Evolutionary conservation across 192 early-diverging fungal genomes (phyloP), one percentile per base, ranked within the genome.

Genomic region (Spizellomyces sp.): DNA sequence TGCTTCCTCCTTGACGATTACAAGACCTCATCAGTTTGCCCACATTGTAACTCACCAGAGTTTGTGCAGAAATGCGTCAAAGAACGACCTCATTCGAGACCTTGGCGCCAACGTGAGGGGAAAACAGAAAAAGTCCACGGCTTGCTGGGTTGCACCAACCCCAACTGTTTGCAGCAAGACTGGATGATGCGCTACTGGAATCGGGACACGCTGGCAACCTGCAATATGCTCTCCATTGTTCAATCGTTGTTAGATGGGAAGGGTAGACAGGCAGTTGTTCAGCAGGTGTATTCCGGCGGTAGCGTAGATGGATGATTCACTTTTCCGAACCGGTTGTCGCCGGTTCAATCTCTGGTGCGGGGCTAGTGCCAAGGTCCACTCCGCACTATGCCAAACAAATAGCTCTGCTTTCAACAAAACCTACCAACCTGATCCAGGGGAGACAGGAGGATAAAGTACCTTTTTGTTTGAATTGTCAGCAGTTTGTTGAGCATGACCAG

Each of bases 1-100:
- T 69, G 71, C 46, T 69, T 69, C 45, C 48, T 73, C 10, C 9
- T 69, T 14, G 71, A 73, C 58, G 71, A 73, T n/a, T 73, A 58
- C 64, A 17, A 45, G 12, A 73, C 67, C 15, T 73, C 71, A 17
- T 71, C 67, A 6, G 17, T 45, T n/a, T 73, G 71, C 44, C n/a
- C 21, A 10, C 14, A 6, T 14, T 71, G 70, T 47, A 43, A 69
- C n/a, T n/a, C n/a, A 54, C 14, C 27, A 42, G 57, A 71, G 42
- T 46, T 69, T 12, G 17, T 45, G 47, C 22, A 6, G 42, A 41
- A 21, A 50, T 36, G 45, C 17, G n/a, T 17, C 45, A 45, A 7
- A 64, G n/a, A n/a, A n/a, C 22, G 62, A 8, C 62, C 62, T 12
- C n/a, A 6, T 69, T 68, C 65, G 9, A 7, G 69, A 21, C 69